phyloP scores from a whole-genome alignment of 179 eudicot genomes.

The Silene vulgaris region DNA sequence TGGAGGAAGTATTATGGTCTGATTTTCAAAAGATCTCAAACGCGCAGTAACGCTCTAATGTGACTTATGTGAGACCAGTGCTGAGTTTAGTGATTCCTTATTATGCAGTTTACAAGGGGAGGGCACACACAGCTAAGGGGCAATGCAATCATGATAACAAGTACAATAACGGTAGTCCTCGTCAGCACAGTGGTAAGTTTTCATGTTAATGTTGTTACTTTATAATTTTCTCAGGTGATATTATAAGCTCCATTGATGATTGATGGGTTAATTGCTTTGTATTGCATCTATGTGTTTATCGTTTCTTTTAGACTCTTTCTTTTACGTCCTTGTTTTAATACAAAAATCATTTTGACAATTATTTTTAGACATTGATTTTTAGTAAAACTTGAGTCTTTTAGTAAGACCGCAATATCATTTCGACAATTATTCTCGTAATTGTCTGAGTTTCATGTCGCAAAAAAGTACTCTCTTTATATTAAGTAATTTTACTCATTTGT shows the following conservation, averaged over 20 bases:
- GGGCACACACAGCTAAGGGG: slow-evolving; percentile 56
- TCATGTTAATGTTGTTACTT: background rate
- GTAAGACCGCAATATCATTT: too few species aligned
- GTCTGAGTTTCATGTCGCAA: too few species aligned
- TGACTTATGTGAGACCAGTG: background rate
- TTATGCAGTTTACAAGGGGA: slow-evolving; percentile 58
- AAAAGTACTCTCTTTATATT: too few species aligned
- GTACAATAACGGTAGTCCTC: slow-evolving; percentile 65
- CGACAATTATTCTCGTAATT: too few species aligned
- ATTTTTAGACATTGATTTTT: too few species aligned
- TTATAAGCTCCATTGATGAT: background rate
- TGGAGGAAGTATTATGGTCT: background rate
- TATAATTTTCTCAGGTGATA: background rate
- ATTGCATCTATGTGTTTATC: background rate
- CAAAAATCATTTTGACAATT: too few species aligned
- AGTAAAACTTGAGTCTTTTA: too few species aligned
- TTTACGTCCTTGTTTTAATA: too few species aligned
- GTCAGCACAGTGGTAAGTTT: slow-evolving; percentile 63
- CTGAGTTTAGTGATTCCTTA: slow-evolving; percentile 13
- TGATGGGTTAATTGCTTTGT: background rate
- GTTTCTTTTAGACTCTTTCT: background rate
- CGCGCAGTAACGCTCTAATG: background rate
- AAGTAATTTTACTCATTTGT: too few species aligned
- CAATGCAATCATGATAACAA: slow-evolving; percentile 70
- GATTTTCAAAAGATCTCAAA: background rate